These are phyloP conservation scores for Viridothelium virens DNA, from an alignment of 495 filamentous ascomycete species.

Conservation along the genomic window DNA sequence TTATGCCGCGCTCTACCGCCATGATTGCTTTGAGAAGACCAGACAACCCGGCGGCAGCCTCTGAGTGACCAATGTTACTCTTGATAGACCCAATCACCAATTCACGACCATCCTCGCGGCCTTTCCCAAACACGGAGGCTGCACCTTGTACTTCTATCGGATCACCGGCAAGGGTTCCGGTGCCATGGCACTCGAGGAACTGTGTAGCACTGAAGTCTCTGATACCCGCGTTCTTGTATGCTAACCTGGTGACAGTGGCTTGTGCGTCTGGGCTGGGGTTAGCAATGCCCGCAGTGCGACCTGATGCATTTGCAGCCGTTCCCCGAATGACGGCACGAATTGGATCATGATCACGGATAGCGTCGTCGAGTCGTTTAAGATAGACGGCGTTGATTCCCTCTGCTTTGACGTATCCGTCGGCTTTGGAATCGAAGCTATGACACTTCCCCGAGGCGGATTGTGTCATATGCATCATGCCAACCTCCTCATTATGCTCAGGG, in stretches of 20 bases:
- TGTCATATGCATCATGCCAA: not conserved
- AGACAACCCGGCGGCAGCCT: not conserved
- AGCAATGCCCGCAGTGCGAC: not conserved
- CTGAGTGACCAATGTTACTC: constrained; percentile 6
- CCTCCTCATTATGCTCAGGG: not conserved
- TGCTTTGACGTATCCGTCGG: constrained; percentile 19
- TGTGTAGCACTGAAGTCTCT: not conserved
- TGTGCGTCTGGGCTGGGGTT: not conserved
- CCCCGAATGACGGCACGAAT: not conserved
- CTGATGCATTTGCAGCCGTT: constrained; percentile 2
- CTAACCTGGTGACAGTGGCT: not conserved
- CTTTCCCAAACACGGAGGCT: not conserved
- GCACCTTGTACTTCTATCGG: not conserved
- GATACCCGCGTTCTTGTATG: not conserved
- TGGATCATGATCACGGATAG: not conserved
- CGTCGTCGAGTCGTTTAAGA: not conserved
- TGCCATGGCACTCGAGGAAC: not conserved
- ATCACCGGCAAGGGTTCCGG: not conserved
- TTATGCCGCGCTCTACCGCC: constrained; percentile 34
- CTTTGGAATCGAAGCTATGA: not conserved
- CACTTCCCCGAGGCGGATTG: not conserved
- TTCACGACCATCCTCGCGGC: not conserved
- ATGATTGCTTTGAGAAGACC: constrained; percentile 1
- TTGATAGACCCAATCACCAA: not conserved
- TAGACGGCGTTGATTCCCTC: not conserved